A percentile compares a stretch with the other conserved stretches of the same genome.
Evolutionary conservation across 768 basidiomycete species (phyloP).

Genomic region (Mycena crocata): DNA sequence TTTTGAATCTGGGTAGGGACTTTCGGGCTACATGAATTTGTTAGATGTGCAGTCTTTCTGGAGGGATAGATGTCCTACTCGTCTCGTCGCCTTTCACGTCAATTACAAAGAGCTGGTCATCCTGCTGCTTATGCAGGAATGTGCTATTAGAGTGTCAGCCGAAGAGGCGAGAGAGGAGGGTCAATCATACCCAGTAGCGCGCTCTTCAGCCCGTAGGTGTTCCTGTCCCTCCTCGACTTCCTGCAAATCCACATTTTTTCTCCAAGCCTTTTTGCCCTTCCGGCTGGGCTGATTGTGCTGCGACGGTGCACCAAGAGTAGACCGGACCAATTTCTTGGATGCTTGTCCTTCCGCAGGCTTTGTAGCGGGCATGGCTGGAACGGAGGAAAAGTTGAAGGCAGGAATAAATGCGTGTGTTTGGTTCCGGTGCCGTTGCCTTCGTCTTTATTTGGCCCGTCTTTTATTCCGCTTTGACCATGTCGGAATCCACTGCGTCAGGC

Average conservation of each 20-base stretch:
- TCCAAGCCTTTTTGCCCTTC: constrained; percentile 94
- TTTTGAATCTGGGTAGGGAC: constrained; percentile 65
- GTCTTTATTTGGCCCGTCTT: constrained; percentile 9
- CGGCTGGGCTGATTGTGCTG: constrained; percentile 78
- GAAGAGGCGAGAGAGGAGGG: not conserved
- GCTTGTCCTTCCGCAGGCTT: constrained; percentile 20
- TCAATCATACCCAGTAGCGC: constrained; percentile 75
- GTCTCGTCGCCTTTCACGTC: constrained; percentile 84
- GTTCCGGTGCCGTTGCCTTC: not conserved
- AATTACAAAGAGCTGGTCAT: constrained; percentile 83
- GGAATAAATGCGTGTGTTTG: not conserved
- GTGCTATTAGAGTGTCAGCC: constrained; percentile 53
- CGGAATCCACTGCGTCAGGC: constrained; percentile 18
- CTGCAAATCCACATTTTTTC: constrained; percentile 91
- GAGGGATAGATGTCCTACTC: constrained; percentile 54
- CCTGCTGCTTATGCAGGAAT: constrained; percentile 71
- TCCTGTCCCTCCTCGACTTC: constrained; percentile 84
- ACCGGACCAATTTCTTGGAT: constrained; percentile 38
- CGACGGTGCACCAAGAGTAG: constrained; percentile 64
- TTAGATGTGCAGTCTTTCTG: not conserved
- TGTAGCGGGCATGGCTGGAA: constrained; percentile 22
- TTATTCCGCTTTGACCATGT: constrained; percentile 23
- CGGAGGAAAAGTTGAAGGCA: not conserved
- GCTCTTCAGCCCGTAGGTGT: constrained; percentile 81
- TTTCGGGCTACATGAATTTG: constrained; percentile 62